phyloP scores from a whole-genome alignment of 2,329 filamentous ascomycete genomes.

The Apiospora phragmitis region DNA sequence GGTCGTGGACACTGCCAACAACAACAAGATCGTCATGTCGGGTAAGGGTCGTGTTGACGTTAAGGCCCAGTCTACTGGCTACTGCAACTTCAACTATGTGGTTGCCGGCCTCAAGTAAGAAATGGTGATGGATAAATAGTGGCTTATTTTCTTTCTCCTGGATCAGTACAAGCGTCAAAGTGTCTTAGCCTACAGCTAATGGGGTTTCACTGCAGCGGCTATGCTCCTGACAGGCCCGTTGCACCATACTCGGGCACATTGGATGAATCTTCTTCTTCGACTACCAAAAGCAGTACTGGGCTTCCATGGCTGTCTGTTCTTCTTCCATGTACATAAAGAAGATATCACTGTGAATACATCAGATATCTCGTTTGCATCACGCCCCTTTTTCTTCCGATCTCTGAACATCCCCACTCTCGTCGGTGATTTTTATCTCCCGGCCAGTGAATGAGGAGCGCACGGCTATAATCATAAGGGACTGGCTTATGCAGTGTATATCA shows the following conservation, averaged over 20 bases:
- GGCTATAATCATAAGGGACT: neutral
- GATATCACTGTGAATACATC: neutral
- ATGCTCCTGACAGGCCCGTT: neutral
- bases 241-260: neutral
- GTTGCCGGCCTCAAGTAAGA: constrained; percentile 22
- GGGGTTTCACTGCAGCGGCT: neutral
- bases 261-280: neutral
- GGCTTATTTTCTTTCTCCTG: neutral
- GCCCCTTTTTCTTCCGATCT: neutral
- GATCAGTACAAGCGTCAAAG: neutral
- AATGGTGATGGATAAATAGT: no score
- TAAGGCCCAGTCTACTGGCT: constrained; percentile 20
- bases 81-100: constrained; percentile 34
- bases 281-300: neutral
- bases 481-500: neutral
- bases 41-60: constrained; percentile 27
- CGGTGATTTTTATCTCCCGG: neutral
- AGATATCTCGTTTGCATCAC: neutral
- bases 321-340: neutral
- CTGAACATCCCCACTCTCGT: neutral
- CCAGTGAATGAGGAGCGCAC: neutral
- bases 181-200: neutral
- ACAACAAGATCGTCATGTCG: constrained; percentile 22
- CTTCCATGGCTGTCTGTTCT: neutral
- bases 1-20: constrained; percentile 22